Percentiles rank a stretch among this genome's conserved stretches.
Evolutionary conservation across 1,284 basidiomycete genomes (phyloP).

Genomic region (Leccinum angustisporum): DNA sequence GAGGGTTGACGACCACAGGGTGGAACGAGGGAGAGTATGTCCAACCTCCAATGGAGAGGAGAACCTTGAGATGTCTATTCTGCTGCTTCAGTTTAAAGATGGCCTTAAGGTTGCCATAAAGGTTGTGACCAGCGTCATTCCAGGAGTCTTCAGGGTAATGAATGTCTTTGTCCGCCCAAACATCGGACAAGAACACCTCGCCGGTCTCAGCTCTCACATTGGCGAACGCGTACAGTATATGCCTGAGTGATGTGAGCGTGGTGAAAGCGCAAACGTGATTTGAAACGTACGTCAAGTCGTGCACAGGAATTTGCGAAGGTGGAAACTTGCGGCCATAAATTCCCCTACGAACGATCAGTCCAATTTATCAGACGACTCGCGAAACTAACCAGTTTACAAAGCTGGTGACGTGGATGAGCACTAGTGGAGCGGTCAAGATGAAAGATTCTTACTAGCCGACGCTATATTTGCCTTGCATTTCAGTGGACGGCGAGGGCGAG

Average conservation of each 20-base stretch:
- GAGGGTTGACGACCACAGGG: slow-evolving; percentile 66
- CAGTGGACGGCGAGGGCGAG: slow-evolving; percentile 17
- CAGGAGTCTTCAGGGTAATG: slow-evolving; percentile 86
- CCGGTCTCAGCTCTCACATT: slow-evolving; percentile 81
- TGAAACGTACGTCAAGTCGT: slow-evolving; percentile 78
- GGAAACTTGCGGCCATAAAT: slow-evolving; percentile 91
- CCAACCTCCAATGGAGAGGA: slow-evolving; percentile 91
- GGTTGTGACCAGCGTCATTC: slow-evolving; percentile 82
- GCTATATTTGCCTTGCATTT: slow-evolving; percentile 59
- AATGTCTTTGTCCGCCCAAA: slow-evolving; percentile 92
- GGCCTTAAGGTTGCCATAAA: slow-evolving; percentile 94
- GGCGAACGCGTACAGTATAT: slow-evolving; percentile 88
- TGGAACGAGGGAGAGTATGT: slow-evolving; percentile 82
- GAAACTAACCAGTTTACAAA: slow-evolving; percentile 70
- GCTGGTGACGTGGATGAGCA: slow-evolving; percentile 37
- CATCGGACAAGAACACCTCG: slow-evolving; percentile 85
- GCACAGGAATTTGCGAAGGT: slow-evolving; percentile 75
- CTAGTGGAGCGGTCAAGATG: slow-evolving; percentile 5
- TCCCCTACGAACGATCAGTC: slow-evolving; percentile 58
- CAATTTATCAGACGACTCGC: slow-evolving; percentile 1
- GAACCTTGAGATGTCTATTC: slow-evolving; percentile 81
- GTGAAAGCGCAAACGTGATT: neutral
- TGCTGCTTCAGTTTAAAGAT: slow-evolving; percentile 87
- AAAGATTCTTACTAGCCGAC: slow-evolving; percentile 69
- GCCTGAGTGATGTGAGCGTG: slow-evolving; percentile 42